These are phyloP conservation scores for Castanea crenata DNA, from an alignment of 306 rosid species.

Conservation along the genomic window DNA sequence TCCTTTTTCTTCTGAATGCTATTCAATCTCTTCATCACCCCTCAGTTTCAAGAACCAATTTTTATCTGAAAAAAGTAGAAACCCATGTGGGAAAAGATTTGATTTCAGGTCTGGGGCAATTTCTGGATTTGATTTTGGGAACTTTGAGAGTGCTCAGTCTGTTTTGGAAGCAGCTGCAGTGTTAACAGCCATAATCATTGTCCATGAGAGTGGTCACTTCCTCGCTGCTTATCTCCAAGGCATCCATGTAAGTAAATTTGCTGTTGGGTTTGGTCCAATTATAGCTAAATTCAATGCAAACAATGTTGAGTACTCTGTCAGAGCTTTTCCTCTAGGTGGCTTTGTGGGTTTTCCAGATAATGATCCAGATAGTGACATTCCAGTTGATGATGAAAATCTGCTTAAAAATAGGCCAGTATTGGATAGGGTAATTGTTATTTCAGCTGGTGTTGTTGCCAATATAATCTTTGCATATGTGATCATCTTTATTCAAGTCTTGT, in stretches of 20 bases:
- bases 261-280: slow-evolving; percentile 98
- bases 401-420: slow-evolving; percentile 91
- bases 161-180: slow-evolving; percentile 87
- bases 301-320: slow-evolving; percentile 84
- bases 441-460: slow-evolving; percentile 97
- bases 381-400: slow-evolving; percentile 76
- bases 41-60: slow-evolving; percentile 38
- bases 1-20: slow-evolving; percentile 18
- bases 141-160: slow-evolving; percentile 83
- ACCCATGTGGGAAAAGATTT: slow-evolving; percentile 40
- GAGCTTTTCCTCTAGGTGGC: slow-evolving; percentile 98
- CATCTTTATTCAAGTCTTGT: slow-evolving; percentile 79
- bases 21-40: slow-evolving; percentile 43
- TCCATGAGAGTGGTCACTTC: slow-evolving; percentile 97
- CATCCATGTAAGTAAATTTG: slow-evolving; percentile 94
- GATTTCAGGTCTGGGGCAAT: slow-evolving; percentile 57
- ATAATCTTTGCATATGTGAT: slow-evolving; percentile 70
- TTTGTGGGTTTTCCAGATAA: slow-evolving; percentile 99
- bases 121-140: slow-evolving; percentile 65
- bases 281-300: slow-evolving; percentile 84
- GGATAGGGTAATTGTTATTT: slow-evolving; percentile 86
- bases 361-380: slow-evolving; percentile 93
- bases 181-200: slow-evolving; percentile 82
- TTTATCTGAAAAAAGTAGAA: slow-evolving; percentile 25
- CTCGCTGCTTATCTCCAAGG: slow-evolving; percentile 96